Conservation (phyloP, 495 filamentous ascomycete genomes). For the Penicillium bovifimosum region DNA sequence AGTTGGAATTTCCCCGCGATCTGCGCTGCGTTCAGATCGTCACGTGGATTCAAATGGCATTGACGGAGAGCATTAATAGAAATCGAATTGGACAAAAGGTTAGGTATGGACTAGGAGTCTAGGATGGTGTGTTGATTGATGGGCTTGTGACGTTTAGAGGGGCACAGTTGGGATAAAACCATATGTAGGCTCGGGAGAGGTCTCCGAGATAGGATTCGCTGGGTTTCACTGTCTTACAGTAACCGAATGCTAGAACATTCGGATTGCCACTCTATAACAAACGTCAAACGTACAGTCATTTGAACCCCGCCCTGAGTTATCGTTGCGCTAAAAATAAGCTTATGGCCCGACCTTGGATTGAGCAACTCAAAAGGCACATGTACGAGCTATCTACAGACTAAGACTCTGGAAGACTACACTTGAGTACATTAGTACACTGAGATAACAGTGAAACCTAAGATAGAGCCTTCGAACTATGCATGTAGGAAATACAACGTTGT, state of each 20-base stretch:
- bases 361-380: too few relatives aligned
- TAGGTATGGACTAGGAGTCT: background rate
- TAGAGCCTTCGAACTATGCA: background rate
- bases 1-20: slow-evolving; percentile 13
- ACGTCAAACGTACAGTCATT: too few relatives aligned
- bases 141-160: background rate
- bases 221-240: background rate
- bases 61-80: background rate
- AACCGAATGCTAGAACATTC: background rate
- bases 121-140: background rate
- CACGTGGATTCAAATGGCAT: slow-evolving; percentile 19
- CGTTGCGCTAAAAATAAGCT: too few relatives aligned
- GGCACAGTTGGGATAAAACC: background rate
- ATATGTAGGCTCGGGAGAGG: background rate
- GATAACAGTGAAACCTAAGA: too few relatives aligned
- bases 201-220: background rate
- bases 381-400: too few relatives aligned
- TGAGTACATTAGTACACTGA: too few relatives aligned
- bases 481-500: background rate
- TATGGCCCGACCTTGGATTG: too few relatives aligned
- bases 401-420: too few relatives aligned
- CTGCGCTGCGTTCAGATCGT: slow-evolving; percentile 16
- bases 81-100: too few relatives aligned
- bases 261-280: background rate
- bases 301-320: too few relatives aligned